A percentile compares a stretch with the other conserved stretches of the same genome.
Evolutionary conservation across 805 yeast species (phyloP).

Genomic region (Suhomyces emberorum): DNA sequence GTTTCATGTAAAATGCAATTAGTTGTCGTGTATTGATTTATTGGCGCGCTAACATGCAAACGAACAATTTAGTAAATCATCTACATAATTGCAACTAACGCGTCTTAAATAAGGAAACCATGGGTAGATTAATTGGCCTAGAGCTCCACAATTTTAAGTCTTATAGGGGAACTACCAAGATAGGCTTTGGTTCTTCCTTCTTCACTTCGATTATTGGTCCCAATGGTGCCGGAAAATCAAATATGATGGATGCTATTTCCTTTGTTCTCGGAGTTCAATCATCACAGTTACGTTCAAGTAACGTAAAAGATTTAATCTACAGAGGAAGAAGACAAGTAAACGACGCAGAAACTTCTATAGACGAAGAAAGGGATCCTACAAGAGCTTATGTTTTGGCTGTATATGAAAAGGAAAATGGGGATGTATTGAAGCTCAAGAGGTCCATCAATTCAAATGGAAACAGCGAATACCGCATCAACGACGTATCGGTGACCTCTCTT

Average conservation of each 20-base stretch:
- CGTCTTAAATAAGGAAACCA: constrained; percentile 19
- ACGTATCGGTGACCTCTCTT: constrained; percentile 53
- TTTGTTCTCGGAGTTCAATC: constrained; percentile 87
- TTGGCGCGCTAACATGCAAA: too few relatives aligned
- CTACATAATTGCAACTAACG: too few relatives aligned
- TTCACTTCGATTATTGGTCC: constrained; percentile 96
- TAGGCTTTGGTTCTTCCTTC: constrained; percentile 78
- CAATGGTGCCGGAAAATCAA: constrained; percentile 97
- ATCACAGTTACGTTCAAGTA: constrained; percentile 68
- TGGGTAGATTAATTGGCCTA: constrained; percentile 82
- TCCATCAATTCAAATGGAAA: constrained; percentile 55
- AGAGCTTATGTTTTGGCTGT: constrained; percentile 76
- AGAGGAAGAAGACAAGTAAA: constrained; percentile 50
- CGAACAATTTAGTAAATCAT: too few relatives aligned
- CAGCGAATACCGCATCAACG: constrained; percentile 68
- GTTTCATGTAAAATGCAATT: too few relatives aligned
- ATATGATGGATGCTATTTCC: constrained; percentile 95
- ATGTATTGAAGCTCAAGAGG: constrained; percentile 59
- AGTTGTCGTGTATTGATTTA: too few relatives aligned
- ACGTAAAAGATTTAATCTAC: constrained; percentile 73
- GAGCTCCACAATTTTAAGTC: constrained; percentile 90
- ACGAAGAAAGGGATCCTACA: constrained; percentile 35
- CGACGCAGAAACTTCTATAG: constrained; percentile 15
- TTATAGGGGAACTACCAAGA: constrained; percentile 67
- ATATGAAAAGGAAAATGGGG: constrained; percentile 64